phyloP scores from a whole-genome alignment of 2,329 filamentous ascomycete species.

The Colletotrichum lini region DNA sequence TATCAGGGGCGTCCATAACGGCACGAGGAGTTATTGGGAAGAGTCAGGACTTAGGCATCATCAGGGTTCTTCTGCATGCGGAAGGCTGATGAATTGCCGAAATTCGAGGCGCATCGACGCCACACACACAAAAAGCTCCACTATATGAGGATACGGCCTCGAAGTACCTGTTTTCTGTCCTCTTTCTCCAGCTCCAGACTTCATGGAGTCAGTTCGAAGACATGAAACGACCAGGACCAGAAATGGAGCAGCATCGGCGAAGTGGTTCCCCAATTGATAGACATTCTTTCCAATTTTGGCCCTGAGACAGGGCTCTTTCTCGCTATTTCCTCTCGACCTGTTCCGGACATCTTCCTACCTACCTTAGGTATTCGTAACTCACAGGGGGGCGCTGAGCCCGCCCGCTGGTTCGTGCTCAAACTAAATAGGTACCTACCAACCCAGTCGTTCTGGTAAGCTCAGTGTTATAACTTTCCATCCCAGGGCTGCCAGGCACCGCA shows the following conservation, averaged over 20 bases:
- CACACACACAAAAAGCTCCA: not conserved
- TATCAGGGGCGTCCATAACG: constrained; percentile 12
- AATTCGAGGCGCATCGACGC: constrained; percentile 21
- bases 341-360: not conserved
- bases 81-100: constrained; percentile 41
- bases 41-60: constrained; percentile 15
- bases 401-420: not conserved
- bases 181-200: not conserved
- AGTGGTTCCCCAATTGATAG: not conserved
- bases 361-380: too few species aligned
- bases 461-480: constrained; percentile 6
- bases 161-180: not conserved
- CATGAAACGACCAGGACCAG: constrained; percentile 1
- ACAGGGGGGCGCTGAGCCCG: too few species aligned
- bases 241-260: not conserved
- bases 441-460: not conserved
- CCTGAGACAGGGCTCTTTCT: not conserved
- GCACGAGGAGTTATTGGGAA: not conserved
- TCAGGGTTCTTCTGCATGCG: constrained; percentile 30
- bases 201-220: not conserved
- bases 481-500: constrained; percentile 2
- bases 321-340: not conserved
- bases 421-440: too few species aligned
- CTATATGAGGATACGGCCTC: not conserved
- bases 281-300: not conserved